Evolutionary conservation across 768 basidiomycete genomes (phyloP).

Genomic region (Calocybe indica): DNA sequence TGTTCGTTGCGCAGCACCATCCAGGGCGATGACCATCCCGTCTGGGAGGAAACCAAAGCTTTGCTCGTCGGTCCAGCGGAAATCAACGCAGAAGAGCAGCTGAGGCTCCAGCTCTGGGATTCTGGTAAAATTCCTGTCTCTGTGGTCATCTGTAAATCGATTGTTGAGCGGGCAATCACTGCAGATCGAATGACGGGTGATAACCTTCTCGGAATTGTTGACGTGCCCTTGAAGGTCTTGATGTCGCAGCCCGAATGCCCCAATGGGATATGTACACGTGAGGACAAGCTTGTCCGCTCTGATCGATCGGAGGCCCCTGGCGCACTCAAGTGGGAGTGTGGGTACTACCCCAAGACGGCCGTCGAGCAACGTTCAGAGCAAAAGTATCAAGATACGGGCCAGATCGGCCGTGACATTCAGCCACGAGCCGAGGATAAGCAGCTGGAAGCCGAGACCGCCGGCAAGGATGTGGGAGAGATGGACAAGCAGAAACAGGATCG

Average conservation of each 20-base stretch:
- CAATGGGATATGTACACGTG: slow-evolving; percentile 41
- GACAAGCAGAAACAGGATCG: slow-evolving; percentile 32
- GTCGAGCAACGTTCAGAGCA: slow-evolving; percentile 29
- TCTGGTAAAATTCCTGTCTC: slow-evolving; percentile 34
- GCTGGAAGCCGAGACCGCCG: slow-evolving; percentile 25
- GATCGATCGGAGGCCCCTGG: slow-evolving; percentile 28
- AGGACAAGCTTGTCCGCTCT: slow-evolving; percentile 35
- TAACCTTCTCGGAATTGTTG: slow-evolving; percentile 44
- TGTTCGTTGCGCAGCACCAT: slow-evolving; percentile 42
- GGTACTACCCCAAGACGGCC: slow-evolving; percentile 46
- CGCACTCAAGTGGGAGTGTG: slow-evolving; percentile 39
- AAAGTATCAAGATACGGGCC: slow-evolving; percentile 24
- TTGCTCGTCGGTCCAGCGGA: slow-evolving; percentile 60
- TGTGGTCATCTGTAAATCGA: background rate
- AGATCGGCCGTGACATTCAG: slow-evolving; percentile 32
- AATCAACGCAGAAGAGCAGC: slow-evolving; percentile 57
- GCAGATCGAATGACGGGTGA: slow-evolving; percentile 39
- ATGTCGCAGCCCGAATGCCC: slow-evolving; percentile 28
- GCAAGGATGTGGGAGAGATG: slow-evolving; percentile 19
- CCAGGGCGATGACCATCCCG: slow-evolving; percentile 50
- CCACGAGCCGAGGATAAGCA: slow-evolving; percentile 44
- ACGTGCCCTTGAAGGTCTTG: slow-evolving; percentile 30
- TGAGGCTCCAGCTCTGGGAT: slow-evolving; percentile 69
- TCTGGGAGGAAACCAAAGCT: slow-evolving; percentile 66
- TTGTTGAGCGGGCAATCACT: background rate